Evolutionary conservation across 805 yeast genomes (phyloP), one percentile per base, ranked within the genome.

Genomic region (Jamesozyma lodderae): DNA sequence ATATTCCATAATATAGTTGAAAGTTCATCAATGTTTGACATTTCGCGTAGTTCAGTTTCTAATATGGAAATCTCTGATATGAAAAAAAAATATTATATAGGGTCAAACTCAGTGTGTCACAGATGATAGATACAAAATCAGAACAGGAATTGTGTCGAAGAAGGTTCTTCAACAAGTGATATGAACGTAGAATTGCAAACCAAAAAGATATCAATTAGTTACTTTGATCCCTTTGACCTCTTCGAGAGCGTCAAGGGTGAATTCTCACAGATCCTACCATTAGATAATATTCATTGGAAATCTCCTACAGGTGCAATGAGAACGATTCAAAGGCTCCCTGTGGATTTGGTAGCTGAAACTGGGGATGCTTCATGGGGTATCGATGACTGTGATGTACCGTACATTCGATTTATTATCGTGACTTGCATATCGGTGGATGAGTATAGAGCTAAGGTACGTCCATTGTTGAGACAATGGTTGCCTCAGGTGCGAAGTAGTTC

Each of bases 381-480:
- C 3, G 15, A 26, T 4, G 33, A 37, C 1, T 21, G 24, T 7
- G 37, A 31, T 3, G 36, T 38, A 4, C 37, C 82, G 1, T 77
- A 80, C 47, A 63, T 83, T 33, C 70, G 80, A 45, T 52, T 87
- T 16, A 77, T 90, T 66, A 72, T 88, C 40, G 68, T 90, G 6
- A 71, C 71, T 39, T 73, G 80, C 42, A 77, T 74, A 4, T 74
- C 73, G 31, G 57, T 81, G 15, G 97, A 90, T 13, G 74, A 74
- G 1, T 90, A 90, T 57, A 67, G 94, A 42, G 59, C 81, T 0
- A 83, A 80, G 50, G 86, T 82, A 1, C 71, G 98, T 28, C 95
- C 94, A 1, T 64, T 86, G 46, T 75, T 88, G 17, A 71, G 69
- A 34, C 92, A 81, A 47, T 92, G 98, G 97, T 64, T 83, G 13